Evolutionary conservation across 805 yeast species (phyloP), one percentile per base, ranked within the genome.

Genomic region (Torulaspora franciscae): DNA sequence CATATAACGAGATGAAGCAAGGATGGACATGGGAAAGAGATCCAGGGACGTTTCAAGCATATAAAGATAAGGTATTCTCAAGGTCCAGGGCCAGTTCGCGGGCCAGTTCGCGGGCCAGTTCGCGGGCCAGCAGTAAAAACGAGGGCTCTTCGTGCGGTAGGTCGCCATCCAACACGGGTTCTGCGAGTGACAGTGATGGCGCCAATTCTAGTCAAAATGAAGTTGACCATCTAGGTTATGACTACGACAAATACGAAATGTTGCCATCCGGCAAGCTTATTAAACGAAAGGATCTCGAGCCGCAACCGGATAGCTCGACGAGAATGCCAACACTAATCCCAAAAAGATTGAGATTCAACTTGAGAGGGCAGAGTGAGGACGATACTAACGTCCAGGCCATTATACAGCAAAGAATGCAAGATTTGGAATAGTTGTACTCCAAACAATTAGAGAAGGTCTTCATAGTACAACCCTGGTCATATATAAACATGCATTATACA

Each of bases 261-360:
- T 70, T 85, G 46, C 95, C 95, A 1, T 81, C 90, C 60, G 95
- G 95, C 29, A 77, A 81, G 50, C 65, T 79, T 11, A 70, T 85
- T 17, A 75, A 63, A 57, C 72, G 67, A 61, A 67, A 58, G 62
- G 52, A 39, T 29, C n/a, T 37, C 7, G 45, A 41, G 9, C 39
- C 26, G 2, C 40, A 33, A 17, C 39, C 28, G n/a, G 38, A 40
- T 48, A 57, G 32, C 51, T 54, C 23, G 29, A 42, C 26, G 1
- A 50, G 32, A 19, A 29, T 44, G 11, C 26, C 54, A 4, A 34
- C 45, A 10, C 57, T 51, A 25, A 34, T 59, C 2, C 44, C 59
- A 3, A 73, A 70, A 43, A 68, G 69, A 46, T 58, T 76, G 28
- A 65, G 69, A 37, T 65, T 71, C 42, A 66, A 59, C 24, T 49